Conservation (phyloP, 2,329 filamentous ascomycete species). For the Diaporthe amygdali region DNA sequence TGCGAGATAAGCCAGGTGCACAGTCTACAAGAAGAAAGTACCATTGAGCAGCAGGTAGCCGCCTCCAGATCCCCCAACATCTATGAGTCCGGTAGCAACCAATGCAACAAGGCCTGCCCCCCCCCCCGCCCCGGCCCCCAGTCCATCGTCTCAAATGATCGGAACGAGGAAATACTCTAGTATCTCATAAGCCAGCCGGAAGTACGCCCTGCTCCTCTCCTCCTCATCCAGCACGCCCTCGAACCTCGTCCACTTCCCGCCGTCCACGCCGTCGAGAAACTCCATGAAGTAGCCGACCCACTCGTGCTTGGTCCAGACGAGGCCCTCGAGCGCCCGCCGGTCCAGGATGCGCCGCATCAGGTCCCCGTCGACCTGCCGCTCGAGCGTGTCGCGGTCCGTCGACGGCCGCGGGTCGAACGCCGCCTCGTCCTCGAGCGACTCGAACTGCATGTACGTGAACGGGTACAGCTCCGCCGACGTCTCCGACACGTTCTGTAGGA, state of each 20-base stretch:
- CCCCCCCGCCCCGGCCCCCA: too few relatives aligned
- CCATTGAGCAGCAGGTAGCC: too few relatives aligned
- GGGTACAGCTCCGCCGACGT: conserved; percentile 54
- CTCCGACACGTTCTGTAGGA: conserved; percentile 73
- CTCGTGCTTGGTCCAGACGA: not conserved
- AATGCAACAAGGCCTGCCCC: not conserved
- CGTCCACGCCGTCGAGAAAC: conserved; percentile 56
- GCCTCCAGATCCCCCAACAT: not conserved
- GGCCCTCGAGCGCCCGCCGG: conserved; percentile 35
- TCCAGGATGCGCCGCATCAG: conserved; percentile 62
- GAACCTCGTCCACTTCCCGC: conserved; percentile 46
- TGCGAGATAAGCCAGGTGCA: not conserved
- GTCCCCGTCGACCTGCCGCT: conserved; percentile 73
- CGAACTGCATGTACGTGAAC: conserved; percentile 42
- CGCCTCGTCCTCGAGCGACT: conserved; percentile 30
- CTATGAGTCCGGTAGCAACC: not conserved
- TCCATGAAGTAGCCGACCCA: conserved; percentile 51
- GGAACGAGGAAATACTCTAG: conserved; percentile 59
- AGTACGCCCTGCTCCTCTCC: conserved; percentile 40
- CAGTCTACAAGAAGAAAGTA: not conserved
- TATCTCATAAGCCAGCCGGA: conserved; percentile 58
- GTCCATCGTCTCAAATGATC: conserved; percentile 46
- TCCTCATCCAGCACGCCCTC: conserved; percentile 30
- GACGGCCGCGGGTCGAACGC: conserved; percentile 43
- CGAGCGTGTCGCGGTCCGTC: conserved; percentile 42